Base-by-base conservation (phyloP, 495 filamentous ascomycete species). In the Talaromyces ruber region DNA sequence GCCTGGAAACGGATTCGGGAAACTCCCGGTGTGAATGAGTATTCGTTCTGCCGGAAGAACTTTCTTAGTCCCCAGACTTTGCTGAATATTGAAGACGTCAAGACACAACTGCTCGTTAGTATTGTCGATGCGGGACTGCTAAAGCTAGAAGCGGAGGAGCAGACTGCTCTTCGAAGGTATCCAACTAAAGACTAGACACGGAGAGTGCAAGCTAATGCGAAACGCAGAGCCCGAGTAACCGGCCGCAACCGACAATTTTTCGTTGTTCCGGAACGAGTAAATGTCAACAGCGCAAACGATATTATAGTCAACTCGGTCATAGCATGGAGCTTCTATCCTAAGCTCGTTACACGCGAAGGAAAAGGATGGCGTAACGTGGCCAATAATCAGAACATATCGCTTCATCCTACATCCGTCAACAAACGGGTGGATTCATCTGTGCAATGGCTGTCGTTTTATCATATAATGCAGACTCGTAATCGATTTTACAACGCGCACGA, bases 271-370 rank as follows among this genome's bases (percentile, higher is more conserved):
- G 83, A 87, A 56, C 74, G 83, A 22, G 87, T 90, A 62, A 85
- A 93, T 64, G 67, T 74, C 32, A 90, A 93, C 70, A 89, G 86
- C 68, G 78, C 82, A 45, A 95, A 95, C 63, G 92, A 98, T 60
- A 62, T 82, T 0, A 81, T 97, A 24, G 74, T 89, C 12, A 85
- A 85, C 64, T 88, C 91, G 0, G 89, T 95, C 37, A 87, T 96
- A 59, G 89, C 92, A 0, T 93, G 88, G 83, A 90, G 89, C 56
- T 97, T 98, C 78, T 97, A 98, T 66, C 94, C 94, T 2, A 97
- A 97, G 66, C 84, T 98, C 2, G 78, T 97, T 8, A 83, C 86
- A 8, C 86, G 87, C 58, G 92, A 98, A 58, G 91, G 90, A 39
- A 95, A 92, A 73, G 91, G 91, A 18, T 91, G 93, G 82, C 84